Evolutionary conservation across 306 rosid genomes (phyloP), one percentile per base, ranked within the genome.

Genomic region (Gillenia trifoliata): DNA sequence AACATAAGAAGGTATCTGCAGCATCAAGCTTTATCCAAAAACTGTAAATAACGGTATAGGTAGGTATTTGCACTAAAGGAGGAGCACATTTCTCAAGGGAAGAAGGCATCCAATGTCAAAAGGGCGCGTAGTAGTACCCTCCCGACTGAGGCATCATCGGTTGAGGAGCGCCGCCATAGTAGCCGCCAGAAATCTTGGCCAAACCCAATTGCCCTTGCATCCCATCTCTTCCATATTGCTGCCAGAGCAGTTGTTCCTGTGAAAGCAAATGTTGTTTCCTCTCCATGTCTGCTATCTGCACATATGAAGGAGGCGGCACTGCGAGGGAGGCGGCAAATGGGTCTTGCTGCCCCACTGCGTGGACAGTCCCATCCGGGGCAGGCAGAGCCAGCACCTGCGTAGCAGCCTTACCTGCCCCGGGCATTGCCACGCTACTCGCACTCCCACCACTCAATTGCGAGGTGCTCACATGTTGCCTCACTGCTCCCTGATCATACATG

Each of bases 271-370:
- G 86, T 72, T 91, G 97, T 85, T 88, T 93, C 86, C 78, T 91
- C 88, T 91, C 98, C 86, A 91, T 84, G 15, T 93, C 97, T 1
- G 93, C 97, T 30, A 93, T 88, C 78, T 93, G 98, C 62, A 93
- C 96, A 59, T 93, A 91, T 1, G 97, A 83, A 70, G 98, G 98
- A 8, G 97, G 88, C 0, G 97, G 92, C 77, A 93, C 97, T 0
- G 79, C 15, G 3, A 91, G 85, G 1, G 98, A 93, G 28, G 97
- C 96, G 0, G 92, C 92, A 60, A 93, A 93, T 0, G 98, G 98
- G 28, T 93, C 98, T 55, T 83, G 93, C 3, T 82, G 75, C 64
- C 98, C 93, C 28, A 88, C 84, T 1, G 71, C 80, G 29, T 85
- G 85, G 33, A 88, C 78, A 5, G 92, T 88, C 25, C 96, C 96